Conservation (phyloP, 2,329 filamentous ascomycete species). For the Xylaria hypoxylon region DNA sequence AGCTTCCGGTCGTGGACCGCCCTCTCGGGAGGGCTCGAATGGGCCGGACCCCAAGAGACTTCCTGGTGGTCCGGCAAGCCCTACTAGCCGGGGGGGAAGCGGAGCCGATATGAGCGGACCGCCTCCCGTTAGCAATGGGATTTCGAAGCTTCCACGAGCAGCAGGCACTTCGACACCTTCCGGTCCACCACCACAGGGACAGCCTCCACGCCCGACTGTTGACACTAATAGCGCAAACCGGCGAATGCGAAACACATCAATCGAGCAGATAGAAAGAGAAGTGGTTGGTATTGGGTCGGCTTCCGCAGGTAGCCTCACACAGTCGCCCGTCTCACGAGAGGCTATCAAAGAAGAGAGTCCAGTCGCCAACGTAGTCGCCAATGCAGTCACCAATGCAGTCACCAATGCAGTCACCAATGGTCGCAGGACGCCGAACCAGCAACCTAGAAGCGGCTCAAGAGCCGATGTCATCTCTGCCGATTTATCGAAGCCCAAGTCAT, state of each 20-base stretch:
- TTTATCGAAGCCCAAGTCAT: slow-evolving; percentile 58
- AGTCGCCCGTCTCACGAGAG: slow-evolving; percentile 60
- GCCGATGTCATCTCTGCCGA: slow-evolving; percentile 52
- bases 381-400: too few relatives aligned
- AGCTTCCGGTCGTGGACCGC: slow-evolving; percentile 51
- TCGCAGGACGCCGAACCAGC: slow-evolving; percentile 72
- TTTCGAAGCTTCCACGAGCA: slow-evolving; percentile 56
- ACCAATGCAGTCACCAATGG: slow-evolving; percentile 71
- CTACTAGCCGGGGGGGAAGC: slow-evolving; percentile 58
- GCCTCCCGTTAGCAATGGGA: slow-evolving; percentile 50
- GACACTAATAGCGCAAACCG: slow-evolving; percentile 55
- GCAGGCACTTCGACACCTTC: slow-evolving; percentile 57
- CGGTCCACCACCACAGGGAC: slow-evolving; percentile 67
- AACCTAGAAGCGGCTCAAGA: slow-evolving; percentile 54
- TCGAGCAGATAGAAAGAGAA: slow-evolving; percentile 57
- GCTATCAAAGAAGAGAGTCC: slow-evolving; percentile 62
- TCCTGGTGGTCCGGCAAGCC: slow-evolving; percentile 51
- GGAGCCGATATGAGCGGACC: slow-evolving; percentile 55
- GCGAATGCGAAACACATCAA: slow-evolving; percentile 62
- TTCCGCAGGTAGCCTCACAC: slow-evolving; percentile 49
- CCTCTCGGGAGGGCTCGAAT: slow-evolving; percentile 64
- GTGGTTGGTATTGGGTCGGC: slow-evolving; percentile 55
- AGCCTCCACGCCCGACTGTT: slow-evolving; percentile 62
- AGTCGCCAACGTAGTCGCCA: slow-evolving; percentile 66
- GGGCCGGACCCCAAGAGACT: slow-evolving; percentile 64